Evolutionary conservation across 441 rosid species (phyloP).

Genomic region (Mallotus japonicus): DNA sequence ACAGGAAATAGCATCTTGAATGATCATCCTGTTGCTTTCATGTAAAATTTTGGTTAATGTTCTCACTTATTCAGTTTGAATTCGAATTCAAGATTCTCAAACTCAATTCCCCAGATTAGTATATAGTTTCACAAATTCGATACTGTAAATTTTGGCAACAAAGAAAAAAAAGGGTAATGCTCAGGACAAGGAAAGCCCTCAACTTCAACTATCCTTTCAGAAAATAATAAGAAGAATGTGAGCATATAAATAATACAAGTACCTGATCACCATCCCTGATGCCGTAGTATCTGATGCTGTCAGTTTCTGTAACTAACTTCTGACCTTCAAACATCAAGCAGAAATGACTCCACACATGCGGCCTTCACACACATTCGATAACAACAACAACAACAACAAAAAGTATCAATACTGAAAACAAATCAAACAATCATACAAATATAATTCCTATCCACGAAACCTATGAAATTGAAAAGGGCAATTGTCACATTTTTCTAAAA

Average conservation of each 20-base stretch:
- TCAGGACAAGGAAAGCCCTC: not conserved
- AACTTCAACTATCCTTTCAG: not conserved
- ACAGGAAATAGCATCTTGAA: too few relatives aligned
- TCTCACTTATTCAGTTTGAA: too few relatives aligned
- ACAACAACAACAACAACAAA: not conserved
- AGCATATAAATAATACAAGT: not conserved
- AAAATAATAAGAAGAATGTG: not conserved
- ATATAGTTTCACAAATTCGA: too few relatives aligned
- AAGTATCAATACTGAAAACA: not conserved
- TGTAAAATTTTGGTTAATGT: too few relatives aligned
- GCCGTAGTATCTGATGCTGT: slow-evolving; percentile 50
- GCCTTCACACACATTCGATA: slow-evolving; percentile 44
- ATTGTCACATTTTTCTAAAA: not conserved
- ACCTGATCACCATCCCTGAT: slow-evolving; percentile 92
- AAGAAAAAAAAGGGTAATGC: too few relatives aligned
- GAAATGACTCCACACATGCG: slow-evolving; percentile 92
- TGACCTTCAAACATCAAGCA: slow-evolving; percentile 62
- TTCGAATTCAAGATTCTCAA: too few relatives aligned
- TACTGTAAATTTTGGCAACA: too few relatives aligned
- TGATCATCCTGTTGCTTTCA: too few relatives aligned
- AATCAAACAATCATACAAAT: not conserved
- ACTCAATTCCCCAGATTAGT: too few relatives aligned
- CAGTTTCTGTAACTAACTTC: slow-evolving; percentile 53
- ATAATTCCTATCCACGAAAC: too few relatives aligned
- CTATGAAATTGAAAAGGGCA: not conserved